Base-by-base conservation (phyloP, 805 yeast genomes). In the Wickerhamomyces mucosus region DNA sequence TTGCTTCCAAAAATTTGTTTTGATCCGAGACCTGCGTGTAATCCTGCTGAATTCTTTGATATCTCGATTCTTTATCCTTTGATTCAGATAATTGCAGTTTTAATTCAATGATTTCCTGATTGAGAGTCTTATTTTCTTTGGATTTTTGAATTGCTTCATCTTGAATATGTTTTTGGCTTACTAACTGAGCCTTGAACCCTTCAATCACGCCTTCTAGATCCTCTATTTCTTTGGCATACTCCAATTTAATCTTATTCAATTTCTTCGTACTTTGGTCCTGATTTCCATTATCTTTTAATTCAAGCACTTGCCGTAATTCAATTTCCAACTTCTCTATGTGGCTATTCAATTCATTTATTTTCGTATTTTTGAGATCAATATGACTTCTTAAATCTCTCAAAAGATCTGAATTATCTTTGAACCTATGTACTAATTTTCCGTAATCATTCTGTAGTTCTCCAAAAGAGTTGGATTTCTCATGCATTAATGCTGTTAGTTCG, bases 141-240 rank as follows among this genome's bases (percentile, higher is more conserved):
- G n/a, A n/a, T n/a, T n/a, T n/a, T n/a, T n/a, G n/a, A n/a, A n/a
- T n/a, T n/a, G n/a, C n/a, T n/a, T n/a, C n/a, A n/a, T n/a, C n/a
- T n/a, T n/a, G n/a, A n/a, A n/a, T n/a, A n/a, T n/a, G n/a, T n/a
- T n/a, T n/a, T n/a, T n/a, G n/a, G 7, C 38, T 26, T 3, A 27
- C 36, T 5, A 34, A 13, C 15, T 35, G 27, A 10, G 28, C 4
- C 20, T 35, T 37, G 17, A 47, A 27, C 7, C 31, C 26, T 7
- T 35, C 42, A 21, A 47, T 39, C 18, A 43, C 43, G 6, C 11
- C 12, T 3, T 37, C 36, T 4, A 45, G 26, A 7, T 21, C 29
- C 12, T 42, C 46, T 18, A 50, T 18, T 15, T 49, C 53, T 21
- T 38, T 43, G 1, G 48, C 27, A 18, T 48, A 51, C 19, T 41